Conservation (phyloP, 495 filamentous ascomycete genomes). For the Tuber calosporum region DNA sequence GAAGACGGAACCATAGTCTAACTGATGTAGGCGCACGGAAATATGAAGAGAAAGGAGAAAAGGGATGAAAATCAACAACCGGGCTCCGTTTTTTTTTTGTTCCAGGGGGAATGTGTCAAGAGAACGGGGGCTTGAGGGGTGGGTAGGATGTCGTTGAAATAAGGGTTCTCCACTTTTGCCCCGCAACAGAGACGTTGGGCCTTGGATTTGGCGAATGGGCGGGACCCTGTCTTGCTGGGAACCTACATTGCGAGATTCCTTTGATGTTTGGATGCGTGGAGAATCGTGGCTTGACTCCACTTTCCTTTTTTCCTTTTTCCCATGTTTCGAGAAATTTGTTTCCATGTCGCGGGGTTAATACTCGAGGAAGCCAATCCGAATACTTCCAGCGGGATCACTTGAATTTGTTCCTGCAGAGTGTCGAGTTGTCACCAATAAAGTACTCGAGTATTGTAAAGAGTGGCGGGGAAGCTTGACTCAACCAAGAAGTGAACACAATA, state of each 20-base stretch:
- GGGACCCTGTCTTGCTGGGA: conserved; percentile 14
- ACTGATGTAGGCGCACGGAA: not conserved
- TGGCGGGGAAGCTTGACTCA: not conserved
- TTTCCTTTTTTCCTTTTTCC: not conserved
- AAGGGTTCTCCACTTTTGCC: conserved; percentile 22
- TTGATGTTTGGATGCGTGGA: not conserved
- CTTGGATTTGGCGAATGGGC: conserved; percentile 14
- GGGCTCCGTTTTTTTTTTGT: not conserved
- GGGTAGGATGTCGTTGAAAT: conserved; percentile 36
- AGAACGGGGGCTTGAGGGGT: conserved; percentile 15
- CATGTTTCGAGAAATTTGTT: not conserved
- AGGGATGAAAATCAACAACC: not conserved
- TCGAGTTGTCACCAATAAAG: not conserved
- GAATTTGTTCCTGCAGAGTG: not conserved
- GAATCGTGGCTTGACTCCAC: not conserved
- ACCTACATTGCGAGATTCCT: not conserved
- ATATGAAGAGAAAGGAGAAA: not conserved
- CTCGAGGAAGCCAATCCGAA: not conserved
- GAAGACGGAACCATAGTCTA: not conserved
- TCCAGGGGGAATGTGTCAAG: not conserved
- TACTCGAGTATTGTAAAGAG: too few relatives aligned
- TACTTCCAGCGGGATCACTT: not conserved
- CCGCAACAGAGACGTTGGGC: conserved; percentile 10
- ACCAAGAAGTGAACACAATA: not conserved
- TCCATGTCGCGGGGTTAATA: not conserved